Conservation (phyloP, 1,139 yeast genomes). For the Debaryomyces robertsiae region DNA sequence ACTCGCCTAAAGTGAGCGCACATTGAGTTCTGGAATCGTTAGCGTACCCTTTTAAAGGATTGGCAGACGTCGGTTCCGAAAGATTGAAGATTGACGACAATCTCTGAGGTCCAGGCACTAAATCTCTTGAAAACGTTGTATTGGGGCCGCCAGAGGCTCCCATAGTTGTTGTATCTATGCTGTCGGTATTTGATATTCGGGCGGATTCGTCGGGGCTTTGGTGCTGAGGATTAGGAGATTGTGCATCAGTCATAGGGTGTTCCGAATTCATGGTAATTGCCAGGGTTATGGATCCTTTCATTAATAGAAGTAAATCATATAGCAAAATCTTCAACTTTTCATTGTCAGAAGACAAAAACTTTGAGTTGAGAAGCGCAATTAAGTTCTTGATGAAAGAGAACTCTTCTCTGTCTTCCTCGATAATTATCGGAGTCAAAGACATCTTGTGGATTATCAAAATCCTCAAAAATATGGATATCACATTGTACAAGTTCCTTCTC, state of each 20-base stretch:
- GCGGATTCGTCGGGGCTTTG: conserved; percentile 11
- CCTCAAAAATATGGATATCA: conserved; percentile 50
- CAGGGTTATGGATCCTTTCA: conserved; percentile 45
- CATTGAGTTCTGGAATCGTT: conserved; percentile 27
- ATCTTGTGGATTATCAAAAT: conserved; percentile 62
- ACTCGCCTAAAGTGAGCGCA: conserved; percentile 35
- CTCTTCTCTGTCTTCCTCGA: conserved; percentile 34
- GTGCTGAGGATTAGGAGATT: conserved; percentile 16
- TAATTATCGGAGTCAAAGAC: conserved; percentile 35
- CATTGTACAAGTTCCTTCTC: conserved; percentile 18
- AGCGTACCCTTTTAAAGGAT: conserved; percentile 27
- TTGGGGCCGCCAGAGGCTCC: conserved; percentile 1
- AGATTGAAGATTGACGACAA: conserved; percentile 32
- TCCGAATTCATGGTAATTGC: conserved; percentile 19
- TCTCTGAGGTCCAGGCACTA: not conserved
- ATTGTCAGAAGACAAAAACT: conserved; percentile 38
- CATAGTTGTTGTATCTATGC: conserved; percentile 2
- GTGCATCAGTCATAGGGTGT: conserved; percentile 15
- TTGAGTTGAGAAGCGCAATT: conserved; percentile 47
- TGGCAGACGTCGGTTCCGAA: conserved; percentile 36
- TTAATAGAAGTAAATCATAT: conserved; percentile 62
- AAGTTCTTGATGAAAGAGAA: conserved; percentile 47
- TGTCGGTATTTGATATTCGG: conserved; percentile 5
- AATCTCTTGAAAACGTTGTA: not conserved
- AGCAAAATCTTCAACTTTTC: conserved; percentile 59